These are phyloP conservation scores for Coix lacrymajobi DNA, from an alignment of 176 grass and related monocot genomes.

Conservation along the genomic window DNA sequence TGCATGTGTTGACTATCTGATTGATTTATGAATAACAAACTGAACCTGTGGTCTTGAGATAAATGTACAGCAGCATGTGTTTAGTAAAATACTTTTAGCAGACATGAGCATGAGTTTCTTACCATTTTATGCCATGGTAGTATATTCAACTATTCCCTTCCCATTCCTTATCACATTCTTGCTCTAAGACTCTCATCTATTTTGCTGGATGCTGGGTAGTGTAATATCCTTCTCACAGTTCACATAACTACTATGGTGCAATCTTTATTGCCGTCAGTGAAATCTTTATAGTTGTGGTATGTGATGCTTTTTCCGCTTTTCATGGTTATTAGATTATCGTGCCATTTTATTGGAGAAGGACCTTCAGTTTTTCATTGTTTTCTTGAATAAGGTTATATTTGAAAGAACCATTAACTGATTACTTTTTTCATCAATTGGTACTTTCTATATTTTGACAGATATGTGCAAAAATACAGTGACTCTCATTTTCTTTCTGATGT, in stretches of 20 bases:
- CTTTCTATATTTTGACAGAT: neutral
- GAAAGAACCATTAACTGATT: neutral
- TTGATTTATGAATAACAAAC: slow-evolving; percentile 3
- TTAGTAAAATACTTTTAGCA: neutral
- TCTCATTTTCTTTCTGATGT: neutral
- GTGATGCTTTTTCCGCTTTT: neutral
- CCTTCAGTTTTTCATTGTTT: neutral
- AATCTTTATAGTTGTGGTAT: neutral
- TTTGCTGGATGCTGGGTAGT: neutral
- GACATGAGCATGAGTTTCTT: neutral
- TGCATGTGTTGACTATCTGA: neutral
- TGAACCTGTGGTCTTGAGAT: slow-evolving; percentile 5
- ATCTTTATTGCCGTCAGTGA: neutral
- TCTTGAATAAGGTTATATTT: neutral
- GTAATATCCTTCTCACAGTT: neutral
- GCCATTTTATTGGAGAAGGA: neutral
- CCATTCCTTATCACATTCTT: neutral
- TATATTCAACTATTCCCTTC: neutral
- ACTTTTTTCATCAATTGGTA: neutral
- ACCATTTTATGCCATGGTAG: neutral
- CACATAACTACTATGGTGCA: neutral
- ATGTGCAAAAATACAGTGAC: neutral
- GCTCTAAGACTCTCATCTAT: neutral
- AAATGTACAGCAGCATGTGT: neutral
- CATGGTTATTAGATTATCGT: neutral